Percentiles rank a stretch among this genome's conserved stretches.
phyloP scores from a whole-genome alignment of 2,329 filamentous ascomycete species.

The Atkinsonella hypoxylon region DNA sequence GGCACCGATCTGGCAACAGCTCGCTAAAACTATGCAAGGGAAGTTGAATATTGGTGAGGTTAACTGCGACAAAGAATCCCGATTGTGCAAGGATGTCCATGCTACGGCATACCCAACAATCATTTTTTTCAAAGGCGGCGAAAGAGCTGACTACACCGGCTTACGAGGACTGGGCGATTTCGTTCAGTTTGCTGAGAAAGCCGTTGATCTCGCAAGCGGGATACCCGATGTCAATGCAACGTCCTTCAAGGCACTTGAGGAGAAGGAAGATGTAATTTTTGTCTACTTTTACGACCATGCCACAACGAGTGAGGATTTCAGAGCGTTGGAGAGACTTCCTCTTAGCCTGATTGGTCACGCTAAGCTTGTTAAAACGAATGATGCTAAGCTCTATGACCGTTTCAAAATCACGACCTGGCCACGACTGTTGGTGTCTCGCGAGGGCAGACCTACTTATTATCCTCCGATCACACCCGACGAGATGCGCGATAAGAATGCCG shows the following conservation, averaged over 20 bases:
- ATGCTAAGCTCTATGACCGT: constrained; percentile 59
- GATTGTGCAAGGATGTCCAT: constrained; percentile 84
- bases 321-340: constrained; percentile 73
- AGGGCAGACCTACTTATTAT: constrained; percentile 85
- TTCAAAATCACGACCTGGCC: constrained; percentile 98
- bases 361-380: constrained; percentile 83
- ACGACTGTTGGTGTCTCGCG: constrained; percentile 77
- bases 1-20: constrained; percentile 78
- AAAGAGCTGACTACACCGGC: constrained; percentile 86
- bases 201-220: constrained; percentile 62
- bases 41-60: constrained; percentile 89
- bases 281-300: constrained; percentile 96
- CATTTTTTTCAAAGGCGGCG: constrained; percentile 82
- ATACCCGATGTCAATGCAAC: constrained; percentile 70
- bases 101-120: constrained; percentile 78
- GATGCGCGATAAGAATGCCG: constrained; percentile 72
- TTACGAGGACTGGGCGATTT: constrained; percentile 87
- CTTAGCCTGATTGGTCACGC: constrained; percentile 84
- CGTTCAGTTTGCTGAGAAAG: constrained; percentile 74
- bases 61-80: constrained; percentile 77
- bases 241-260: constrained; percentile 69
- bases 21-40: constrained; percentile 84
- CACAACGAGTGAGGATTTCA: constrained; percentile 84
- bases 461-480: constrained; percentile 75
- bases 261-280: constrained; percentile 92